These are phyloP conservation scores for Clarireedia paspali DNA, from an alignment of 2,329 filamentous ascomycete genomes.

Conservation along the genomic window DNA sequence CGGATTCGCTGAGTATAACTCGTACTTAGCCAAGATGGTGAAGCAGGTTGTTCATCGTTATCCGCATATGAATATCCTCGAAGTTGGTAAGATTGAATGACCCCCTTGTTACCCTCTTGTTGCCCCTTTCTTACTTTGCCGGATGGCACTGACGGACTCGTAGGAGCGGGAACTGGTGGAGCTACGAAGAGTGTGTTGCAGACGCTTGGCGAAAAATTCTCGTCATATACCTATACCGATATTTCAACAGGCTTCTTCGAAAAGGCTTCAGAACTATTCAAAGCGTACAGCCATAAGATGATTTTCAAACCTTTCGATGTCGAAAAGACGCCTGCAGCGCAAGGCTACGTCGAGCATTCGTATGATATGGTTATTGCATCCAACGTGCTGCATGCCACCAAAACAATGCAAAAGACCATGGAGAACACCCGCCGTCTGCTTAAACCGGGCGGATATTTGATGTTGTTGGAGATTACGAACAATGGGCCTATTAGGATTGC, in stretches of 20 bases:
- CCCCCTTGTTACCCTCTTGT: neutral
- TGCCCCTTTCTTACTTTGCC: too few species aligned
- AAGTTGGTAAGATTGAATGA: neutral
- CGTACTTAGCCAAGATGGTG: conserved; percentile 3
- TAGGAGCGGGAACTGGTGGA: conserved; percentile 25
- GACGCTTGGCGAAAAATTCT: neutral
- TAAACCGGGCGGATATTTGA: conserved; percentile 37
- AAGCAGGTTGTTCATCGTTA: neutral
- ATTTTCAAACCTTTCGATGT: conserved; percentile 29
- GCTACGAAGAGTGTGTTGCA: conserved; percentile 15
- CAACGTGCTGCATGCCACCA: conserved; percentile 34
- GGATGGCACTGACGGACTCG: neutral
- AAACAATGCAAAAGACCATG: conserved; percentile 21
- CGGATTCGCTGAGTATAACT: conserved; percentile 4
- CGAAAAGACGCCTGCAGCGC: conserved; percentile 19
- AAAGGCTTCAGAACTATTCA: neutral
- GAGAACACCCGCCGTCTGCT: conserved; percentile 32
- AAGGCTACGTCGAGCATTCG: conserved; percentile 27
- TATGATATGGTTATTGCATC: conserved; percentile 36
- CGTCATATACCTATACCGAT: conserved; percentile 3
- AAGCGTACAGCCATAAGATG: too few species aligned
- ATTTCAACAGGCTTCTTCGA: conserved; percentile 1
- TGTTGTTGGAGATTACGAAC: conserved; percentile 15
- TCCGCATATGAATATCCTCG: neutral
- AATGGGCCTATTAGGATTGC: neutral